These are phyloP conservation scores for Gracilaria caudata DNA, from an alignment of 23 red algal genomes.

Conservation along the genomic window DNA sequence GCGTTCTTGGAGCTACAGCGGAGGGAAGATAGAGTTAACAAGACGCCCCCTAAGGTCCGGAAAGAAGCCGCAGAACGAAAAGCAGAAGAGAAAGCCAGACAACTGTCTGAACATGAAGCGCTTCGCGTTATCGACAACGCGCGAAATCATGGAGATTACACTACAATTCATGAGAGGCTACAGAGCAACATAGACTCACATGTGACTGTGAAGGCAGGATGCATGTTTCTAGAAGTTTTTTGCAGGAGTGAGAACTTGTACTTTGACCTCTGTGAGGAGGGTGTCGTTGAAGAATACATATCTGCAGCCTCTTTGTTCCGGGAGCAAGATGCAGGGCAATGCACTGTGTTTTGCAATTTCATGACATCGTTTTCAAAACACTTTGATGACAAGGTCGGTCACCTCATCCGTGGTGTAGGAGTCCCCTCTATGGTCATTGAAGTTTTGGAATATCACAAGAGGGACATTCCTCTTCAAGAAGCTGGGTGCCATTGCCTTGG, in stretches of 20 bases:
- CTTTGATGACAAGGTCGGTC: conserved; percentile 61
- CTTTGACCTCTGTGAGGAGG: conserved; percentile 68
- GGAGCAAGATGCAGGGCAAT: conserved; percentile 29
- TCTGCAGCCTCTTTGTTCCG: conserved; percentile 35
- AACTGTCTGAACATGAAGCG: conserved; percentile 26
- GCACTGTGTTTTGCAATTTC: conserved; percentile 47
- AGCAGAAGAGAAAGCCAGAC: conserved; percentile 45
- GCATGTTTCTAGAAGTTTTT: not conserved
- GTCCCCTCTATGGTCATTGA: conserved; percentile 58
- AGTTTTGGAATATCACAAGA: conserved; percentile 42
- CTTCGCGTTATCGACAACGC: conserved; percentile 41
- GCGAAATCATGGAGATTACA: conserved; percentile 4
- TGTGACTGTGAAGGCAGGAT: conserved; percentile 25
- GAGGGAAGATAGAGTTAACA: conserved; percentile 30
- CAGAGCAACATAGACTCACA: conserved; percentile 26
- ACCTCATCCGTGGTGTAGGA: conserved; percentile 43
- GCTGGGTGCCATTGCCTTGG: conserved; percentile 43
- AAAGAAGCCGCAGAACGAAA: conserved; percentile 47
- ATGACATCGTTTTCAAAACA: conserved; percentile 46
- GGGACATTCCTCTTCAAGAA: conserved; percentile 39
- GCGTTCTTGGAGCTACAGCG: conserved; percentile 60
- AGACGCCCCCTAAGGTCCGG: conserved; percentile 38
- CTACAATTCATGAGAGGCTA: conserved; percentile 24
- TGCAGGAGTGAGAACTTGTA: conserved; percentile 39
- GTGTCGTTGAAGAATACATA: conserved; percentile 58